Evolutionary conservation across 129 eudicot species (phyloP).

Genomic region (Artemisia tridentata): DNA sequence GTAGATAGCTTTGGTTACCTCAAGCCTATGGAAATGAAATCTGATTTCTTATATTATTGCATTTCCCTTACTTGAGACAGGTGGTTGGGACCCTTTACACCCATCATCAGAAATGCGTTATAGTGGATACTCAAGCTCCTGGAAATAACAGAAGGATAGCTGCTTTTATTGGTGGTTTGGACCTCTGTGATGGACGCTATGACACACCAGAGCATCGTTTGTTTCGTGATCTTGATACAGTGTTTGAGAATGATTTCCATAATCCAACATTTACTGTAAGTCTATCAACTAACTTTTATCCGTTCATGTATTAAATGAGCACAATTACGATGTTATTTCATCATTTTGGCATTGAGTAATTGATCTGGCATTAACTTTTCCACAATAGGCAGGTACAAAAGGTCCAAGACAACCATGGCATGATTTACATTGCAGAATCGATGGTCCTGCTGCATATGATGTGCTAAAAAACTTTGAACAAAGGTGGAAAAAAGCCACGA

Average conservation of each 20-base stretch:
- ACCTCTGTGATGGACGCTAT: constrained; percentile 90
- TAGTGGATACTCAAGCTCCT: constrained; percentile 77
- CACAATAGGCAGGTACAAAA: constrained; percentile 63
- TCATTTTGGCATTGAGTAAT: not conserved
- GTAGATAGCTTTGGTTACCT: not conserved
- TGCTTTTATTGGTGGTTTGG: constrained; percentile 84
- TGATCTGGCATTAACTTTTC: not conserved
- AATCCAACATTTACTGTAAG: constrained; percentile 69
- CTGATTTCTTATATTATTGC: not conserved
- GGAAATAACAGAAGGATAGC: constrained; percentile 79
- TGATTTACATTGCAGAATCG: constrained; percentile 80
- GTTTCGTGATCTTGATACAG: constrained; percentile 73
- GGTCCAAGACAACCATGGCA: constrained; percentile 95
- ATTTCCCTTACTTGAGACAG: constrained; percentile 30
- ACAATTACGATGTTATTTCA: not conserved
- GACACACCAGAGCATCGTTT: constrained; percentile 88
- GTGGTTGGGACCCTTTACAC: constrained; percentile 91
- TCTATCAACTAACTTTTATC: not conserved
- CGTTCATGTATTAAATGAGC: not conserved
- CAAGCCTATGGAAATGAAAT: not conserved
- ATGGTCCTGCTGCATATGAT: constrained; percentile 93
- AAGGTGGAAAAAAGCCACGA: constrained; percentile 78
- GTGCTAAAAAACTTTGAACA: constrained; percentile 85
- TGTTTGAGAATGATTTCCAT: constrained; percentile 67
- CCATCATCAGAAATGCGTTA: constrained; percentile 92